Percentiles rank a stretch among this genome's conserved stretches.
These are phyloP conservation scores for Elongisporangium undulatum DNA, from an alignment of 352 stramenopile species.

Conservation along the genomic window DNA sequence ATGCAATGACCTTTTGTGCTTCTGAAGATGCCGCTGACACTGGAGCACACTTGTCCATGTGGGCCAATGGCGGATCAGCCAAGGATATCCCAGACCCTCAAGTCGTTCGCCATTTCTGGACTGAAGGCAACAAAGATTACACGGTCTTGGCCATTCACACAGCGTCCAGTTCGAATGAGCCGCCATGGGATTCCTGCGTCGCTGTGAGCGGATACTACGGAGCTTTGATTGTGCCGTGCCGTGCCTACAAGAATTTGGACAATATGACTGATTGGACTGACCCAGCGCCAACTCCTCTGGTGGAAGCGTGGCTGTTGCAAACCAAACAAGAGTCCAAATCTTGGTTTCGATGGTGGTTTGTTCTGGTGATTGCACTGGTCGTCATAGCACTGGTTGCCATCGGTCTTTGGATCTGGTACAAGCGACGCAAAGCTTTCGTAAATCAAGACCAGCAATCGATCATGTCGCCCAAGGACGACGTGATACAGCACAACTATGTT, in stretches of 20 bases:
- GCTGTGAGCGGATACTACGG: not conserved
- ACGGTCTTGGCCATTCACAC: slow-evolving; percentile 24
- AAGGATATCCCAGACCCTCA: not conserved
- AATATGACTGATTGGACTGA: too few species aligned
- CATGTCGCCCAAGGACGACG: too few species aligned
- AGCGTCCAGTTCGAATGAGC: slow-evolving; percentile 11
- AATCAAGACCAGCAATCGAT: too few species aligned
- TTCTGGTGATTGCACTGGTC: too few species aligned
- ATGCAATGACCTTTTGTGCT: not conserved
- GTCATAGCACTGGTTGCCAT: too few species aligned
- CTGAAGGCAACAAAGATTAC: slow-evolving; percentile 1
- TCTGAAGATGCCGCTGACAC: not conserved
- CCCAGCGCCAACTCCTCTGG: too few species aligned
- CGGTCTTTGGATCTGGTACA: too few species aligned
- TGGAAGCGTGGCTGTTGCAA: too few species aligned
- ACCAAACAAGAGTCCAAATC: too few species aligned
- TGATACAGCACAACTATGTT: too few species aligned
- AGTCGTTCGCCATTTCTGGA: not conserved
- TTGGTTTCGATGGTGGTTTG: too few species aligned
- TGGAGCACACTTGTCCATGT: not conserved
- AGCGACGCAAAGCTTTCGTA: too few species aligned
- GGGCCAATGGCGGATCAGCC: not conserved
- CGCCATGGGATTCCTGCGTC: slow-evolving; percentile 15
- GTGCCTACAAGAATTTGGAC: not conserved
- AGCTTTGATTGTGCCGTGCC: slow-evolving; percentile 9